phyloP scores from a whole-genome alignment of 345 rosid genomes.

The Mallotus nudiflorus region DNA sequence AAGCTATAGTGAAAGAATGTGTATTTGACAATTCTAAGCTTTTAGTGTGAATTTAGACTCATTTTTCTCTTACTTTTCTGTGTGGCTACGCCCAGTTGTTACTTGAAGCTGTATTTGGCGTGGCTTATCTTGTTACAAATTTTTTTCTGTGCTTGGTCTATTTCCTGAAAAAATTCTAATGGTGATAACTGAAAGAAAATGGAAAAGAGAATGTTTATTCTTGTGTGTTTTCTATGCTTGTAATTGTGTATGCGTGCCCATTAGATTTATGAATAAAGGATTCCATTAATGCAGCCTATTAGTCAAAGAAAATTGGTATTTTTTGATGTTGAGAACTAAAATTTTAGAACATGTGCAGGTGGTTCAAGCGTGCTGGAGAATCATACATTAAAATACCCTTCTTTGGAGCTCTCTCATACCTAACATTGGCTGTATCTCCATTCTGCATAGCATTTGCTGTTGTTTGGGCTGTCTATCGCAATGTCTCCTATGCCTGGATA shows the following conservation, averaged over 20 bases:
- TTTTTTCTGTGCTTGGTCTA: too few relatives aligned
- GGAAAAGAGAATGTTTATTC: too few relatives aligned
- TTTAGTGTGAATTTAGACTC: background rate
- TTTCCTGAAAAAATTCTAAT: too few relatives aligned
- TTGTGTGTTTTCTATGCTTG: conserved; percentile 5
- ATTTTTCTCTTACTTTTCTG: background rate
- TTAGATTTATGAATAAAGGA: background rate
- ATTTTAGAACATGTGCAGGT: conserved; percentile 45
- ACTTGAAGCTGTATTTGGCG: too few relatives aligned
- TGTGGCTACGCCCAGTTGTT: too few relatives aligned
- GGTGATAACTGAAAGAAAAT: too few relatives aligned
- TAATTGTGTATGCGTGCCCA: background rate
- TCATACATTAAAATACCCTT: conserved; percentile 77
- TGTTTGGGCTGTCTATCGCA: conserved; percentile 82
- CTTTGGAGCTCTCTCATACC: conserved; percentile 81
- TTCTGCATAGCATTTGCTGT: conserved; percentile 90
- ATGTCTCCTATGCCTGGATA: conserved; percentile 74
- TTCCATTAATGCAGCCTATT: conserved; percentile 8
- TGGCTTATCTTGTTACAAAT: too few relatives aligned
- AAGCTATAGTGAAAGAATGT: background rate
- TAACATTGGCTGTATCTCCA: conserved; percentile 86
- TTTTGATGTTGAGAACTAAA: conserved; percentile 11
- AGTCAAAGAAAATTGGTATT: conserved; percentile 7
- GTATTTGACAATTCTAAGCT: background rate
- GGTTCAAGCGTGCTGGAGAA: conserved; percentile 71